Evolutionary conservation across 441 rosid species (phyloP), one percentile per base, ranked within the genome.

Genomic region (Pelargonium myrrhifolium): DNA sequence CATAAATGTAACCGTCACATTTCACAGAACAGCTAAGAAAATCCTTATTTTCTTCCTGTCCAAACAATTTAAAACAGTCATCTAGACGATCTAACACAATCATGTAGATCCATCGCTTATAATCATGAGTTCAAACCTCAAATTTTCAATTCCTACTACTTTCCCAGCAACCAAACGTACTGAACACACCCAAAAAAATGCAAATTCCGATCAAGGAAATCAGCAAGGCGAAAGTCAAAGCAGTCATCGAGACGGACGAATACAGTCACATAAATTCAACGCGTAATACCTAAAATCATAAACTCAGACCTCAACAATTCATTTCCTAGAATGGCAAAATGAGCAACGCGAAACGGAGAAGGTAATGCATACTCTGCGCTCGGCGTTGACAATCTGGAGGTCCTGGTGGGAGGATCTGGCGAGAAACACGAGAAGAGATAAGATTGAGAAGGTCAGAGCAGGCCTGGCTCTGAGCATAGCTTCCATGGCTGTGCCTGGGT

Each of bases 331-430:
- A 12, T n/a, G 9, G 0, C 28, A 53, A 60, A 37, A 61, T n/a
- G 53, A 43, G 21, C 53, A 45, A 43, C 3, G 6, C 0, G 56
- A 47, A 31, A 10, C 11, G 47, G 14, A 11, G 3, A 39, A 73
- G 67, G 35, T 8, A 43, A 15, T 7, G 70, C 81, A 65, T 85
- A 90, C 99, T 79, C 97, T 81, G 63, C 97, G 95, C 80, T 95
- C 99, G 66, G 97, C 98, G 80, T 81, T 84, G 72, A 81, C 78
- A 87, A 95, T 85, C 64, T 80, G 85, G 80, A 95, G 85, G 73
- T 81, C 81, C 56, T 82, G 83, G 69, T 83, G 75, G 43, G 73
- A 81, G 56, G 92, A 84, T 22, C 71, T 63, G 62, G 76, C 71
- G 56, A 78, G 47, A 28, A 81, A 43, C 7, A 77, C 73, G 67